Evolutionary conservation across 2,329 filamentous ascomycete species (phyloP), one percentile per base, ranked within the genome.

Genomic region (Pestalotiopsis sp.): DNA sequence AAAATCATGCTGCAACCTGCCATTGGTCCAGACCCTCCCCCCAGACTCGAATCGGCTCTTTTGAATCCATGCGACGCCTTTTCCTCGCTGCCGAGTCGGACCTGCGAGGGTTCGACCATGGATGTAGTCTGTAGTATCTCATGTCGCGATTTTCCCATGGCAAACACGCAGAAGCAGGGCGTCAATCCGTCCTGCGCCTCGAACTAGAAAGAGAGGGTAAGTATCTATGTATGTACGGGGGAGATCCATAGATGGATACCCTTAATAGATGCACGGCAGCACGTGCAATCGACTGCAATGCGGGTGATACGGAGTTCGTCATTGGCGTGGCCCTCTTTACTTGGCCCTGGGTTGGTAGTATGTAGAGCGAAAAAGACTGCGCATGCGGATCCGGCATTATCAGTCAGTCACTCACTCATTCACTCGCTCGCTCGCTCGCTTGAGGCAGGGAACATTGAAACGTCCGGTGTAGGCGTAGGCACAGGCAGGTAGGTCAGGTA

Each of bases 11-110:
- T 60, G 45, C 68, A 57, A 45, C 23, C 25, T 65, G 52, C 31
- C 36, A 69, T 69, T 69, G 68, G 68, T 62, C 45, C 45, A 49
- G 38, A 25, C 20, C 20, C 40, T 11, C 20, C 25, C 14, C 13
- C 11, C n/a, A 31, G 25, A 62, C 14, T 20, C 36, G 12, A 31
- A 31, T 31, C 45, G 45, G 14, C 45, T n/a, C 17, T n/a, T 52
- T 45, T 17, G 14, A 17, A 52, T n/a, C 45, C 45, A 52, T 52
- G 45, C 45, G 45, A n/a, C 45, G 45, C 45, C 41, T n/a, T 45
- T 45, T 17, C 4, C 17, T 49, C 14, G 27, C 25, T 59, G 57
- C 45, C n/a, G 45, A 49, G 45, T 49, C 45, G 45, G 45, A 49
- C 6, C 45, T 49, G 45, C 40, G 40, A 13, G 40, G 12, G 12